Evolutionary conservation across 148 eudicot genomes (phyloP).

Genomic region (Silene conica): DNA sequence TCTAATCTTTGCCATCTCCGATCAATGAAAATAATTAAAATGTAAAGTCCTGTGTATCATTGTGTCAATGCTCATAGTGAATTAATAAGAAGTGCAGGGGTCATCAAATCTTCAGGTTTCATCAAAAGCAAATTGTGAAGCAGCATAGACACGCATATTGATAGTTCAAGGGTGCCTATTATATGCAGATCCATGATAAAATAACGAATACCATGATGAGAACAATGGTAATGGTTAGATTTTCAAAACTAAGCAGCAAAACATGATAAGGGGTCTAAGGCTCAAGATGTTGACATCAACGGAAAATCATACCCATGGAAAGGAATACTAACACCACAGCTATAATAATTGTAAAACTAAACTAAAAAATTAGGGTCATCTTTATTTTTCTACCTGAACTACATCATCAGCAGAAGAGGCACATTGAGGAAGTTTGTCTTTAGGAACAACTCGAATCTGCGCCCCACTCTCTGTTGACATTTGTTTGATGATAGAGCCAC

Average conservation of each 20-base stretch:
- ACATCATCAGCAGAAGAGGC: conserved; percentile 83
- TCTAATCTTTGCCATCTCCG: too few species aligned
- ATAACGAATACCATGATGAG: background rate
- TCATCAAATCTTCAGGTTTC: background rate
- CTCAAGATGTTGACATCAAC: background rate
- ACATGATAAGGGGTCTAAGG: background rate
- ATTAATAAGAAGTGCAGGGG: background rate
- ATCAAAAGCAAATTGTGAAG: background rate
- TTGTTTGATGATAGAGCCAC: conserved; percentile 70
- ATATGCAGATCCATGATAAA: too few species aligned
- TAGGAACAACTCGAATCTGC: conserved; percentile 75
- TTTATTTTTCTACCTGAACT: conserved; percentile 26
- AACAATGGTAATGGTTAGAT: background rate
- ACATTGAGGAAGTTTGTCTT: conserved; percentile 69
- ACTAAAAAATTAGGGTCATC: background rate
- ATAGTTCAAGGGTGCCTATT: background rate
- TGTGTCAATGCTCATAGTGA: background rate
- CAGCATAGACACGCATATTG: background rate
- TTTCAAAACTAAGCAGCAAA: background rate
- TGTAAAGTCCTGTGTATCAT: too few species aligned
- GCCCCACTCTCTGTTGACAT: conserved; percentile 84
- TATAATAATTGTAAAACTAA: too few species aligned
- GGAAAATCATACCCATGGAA: too few species aligned
- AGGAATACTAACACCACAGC: too few species aligned
- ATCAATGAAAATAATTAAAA: too few species aligned